Percentiles rank a stretch among this genome's conserved stretches.
These are phyloP conservation scores for Aaosphaeria pasadenensis DNA, from an alignment of 2,329 filamentous ascomycete genomes.

Conservation along the genomic window DNA sequence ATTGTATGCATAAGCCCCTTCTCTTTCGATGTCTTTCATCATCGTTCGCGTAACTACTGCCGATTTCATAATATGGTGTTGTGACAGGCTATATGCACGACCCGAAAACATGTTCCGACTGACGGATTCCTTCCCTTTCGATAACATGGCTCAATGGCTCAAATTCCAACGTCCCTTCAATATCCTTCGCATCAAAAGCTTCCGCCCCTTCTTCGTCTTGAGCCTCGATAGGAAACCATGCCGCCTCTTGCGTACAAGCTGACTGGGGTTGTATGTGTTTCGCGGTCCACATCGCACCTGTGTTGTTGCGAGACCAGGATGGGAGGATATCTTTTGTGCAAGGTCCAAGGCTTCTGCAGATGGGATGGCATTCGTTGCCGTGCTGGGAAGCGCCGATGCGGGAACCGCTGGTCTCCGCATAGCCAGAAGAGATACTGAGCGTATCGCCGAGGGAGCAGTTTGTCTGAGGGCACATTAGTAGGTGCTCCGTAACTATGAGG, in stretches of 20 bases:
- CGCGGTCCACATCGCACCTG: conserved; percentile 49
- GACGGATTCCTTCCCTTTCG: neutral
- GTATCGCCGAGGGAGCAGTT: conserved; percentile 9
- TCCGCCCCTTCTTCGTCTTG: conserved; percentile 52
- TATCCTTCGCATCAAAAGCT: conserved; percentile 52
- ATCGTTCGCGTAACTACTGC: neutral
- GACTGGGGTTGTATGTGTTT: conserved; percentile 58
- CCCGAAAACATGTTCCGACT: no score
- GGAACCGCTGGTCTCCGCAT: conserved; percentile 25
- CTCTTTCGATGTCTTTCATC: neutral
- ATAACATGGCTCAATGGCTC: conserved; percentile 22
- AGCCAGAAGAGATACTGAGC: conserved; percentile 26
- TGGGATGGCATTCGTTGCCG: conserved; percentile 14
- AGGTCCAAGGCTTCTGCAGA: conserved; percentile 30
- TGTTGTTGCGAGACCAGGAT: conserved; percentile 33
- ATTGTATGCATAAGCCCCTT: no score
- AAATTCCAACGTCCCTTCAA: conserved; percentile 49
- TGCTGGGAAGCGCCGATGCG: conserved; percentile 10
- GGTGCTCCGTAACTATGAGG: neutral
- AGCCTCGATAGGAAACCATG: conserved; percentile 58
- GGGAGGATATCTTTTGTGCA: conserved; percentile 32
- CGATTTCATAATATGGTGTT: no score
- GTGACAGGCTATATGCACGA: no score
- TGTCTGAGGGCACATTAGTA: conserved; percentile 5
- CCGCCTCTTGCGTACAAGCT: conserved; percentile 59